Evolutionary conservation across 495 filamentous ascomycete species (phyloP).

Genomic region (Trichoderma reesei): DNA sequence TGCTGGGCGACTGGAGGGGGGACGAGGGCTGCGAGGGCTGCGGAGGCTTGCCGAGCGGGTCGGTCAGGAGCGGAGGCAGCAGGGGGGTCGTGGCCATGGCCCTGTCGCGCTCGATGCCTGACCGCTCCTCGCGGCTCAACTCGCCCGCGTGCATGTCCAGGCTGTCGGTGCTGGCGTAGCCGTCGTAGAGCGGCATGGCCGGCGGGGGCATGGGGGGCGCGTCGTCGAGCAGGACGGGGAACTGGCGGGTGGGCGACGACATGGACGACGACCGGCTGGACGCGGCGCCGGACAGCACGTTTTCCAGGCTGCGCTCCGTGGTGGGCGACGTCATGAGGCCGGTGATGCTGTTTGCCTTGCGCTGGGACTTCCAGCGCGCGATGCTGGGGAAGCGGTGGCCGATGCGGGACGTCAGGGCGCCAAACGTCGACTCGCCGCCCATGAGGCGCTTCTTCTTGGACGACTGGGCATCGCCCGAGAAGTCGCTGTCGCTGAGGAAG

Average conservation of each 20-base stretch:
- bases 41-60: slow-evolving; percentile 23
- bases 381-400: slow-evolving; percentile 65
- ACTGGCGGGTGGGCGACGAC: slow-evolving; percentile 43
- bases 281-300: slow-evolving; percentile 30
- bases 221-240: slow-evolving; percentile 5
- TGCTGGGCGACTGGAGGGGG: slow-evolving; percentile 73
- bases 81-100: slow-evolving; percentile 68
- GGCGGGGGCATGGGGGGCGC: slow-evolving; percentile 24
- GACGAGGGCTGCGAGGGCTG: slow-evolving; percentile 46
- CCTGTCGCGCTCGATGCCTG: slow-evolving; percentile 46
- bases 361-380: slow-evolving; percentile 53
- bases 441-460: slow-evolving; percentile 50
- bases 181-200: slow-evolving; percentile 53
- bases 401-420: slow-evolving; percentile 55
- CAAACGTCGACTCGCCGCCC: slow-evolving; percentile 54
- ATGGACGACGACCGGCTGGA: slow-evolving; percentile 65
- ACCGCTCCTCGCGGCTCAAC: slow-evolving; percentile 40
- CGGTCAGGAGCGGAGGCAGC: slow-evolving; percentile 67
- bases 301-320: slow-evolving; percentile 36
- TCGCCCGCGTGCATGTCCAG: slow-evolving; percentile 48
- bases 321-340: slow-evolving; percentile 34
- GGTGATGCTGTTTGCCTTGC: slow-evolving; percentile 26
- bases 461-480: slow-evolving; percentile 30
- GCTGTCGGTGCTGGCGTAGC: slow-evolving; percentile 40
- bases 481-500: slow-evolving; percentile 51